Conservation (phyloP, 768 basidiomycete genomes). For the Suillus variegatus region DNA sequence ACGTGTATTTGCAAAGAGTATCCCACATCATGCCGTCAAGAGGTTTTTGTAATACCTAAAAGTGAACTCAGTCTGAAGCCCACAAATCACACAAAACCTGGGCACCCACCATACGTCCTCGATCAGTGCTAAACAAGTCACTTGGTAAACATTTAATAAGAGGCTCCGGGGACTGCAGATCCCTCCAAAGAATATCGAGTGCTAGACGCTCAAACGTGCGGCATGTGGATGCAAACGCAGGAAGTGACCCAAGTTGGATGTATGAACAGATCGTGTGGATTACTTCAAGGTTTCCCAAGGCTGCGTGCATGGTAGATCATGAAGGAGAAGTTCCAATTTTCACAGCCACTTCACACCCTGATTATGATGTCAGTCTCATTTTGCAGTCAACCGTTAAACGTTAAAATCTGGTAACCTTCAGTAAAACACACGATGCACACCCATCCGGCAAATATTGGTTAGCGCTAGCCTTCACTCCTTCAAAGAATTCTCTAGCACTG, state of each 20-base stretch:
- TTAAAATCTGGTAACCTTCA: no score
- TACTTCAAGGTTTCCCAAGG: neutral
- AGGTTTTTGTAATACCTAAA: neutral
- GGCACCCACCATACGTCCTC: neutral
- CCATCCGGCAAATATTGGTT: no score
- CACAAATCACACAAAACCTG: neutral
- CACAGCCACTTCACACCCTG: no score
- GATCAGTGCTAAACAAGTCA: neutral
- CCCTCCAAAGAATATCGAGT: conserved; percentile 26
- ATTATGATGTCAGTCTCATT: no score
- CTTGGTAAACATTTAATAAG: conserved; percentile 13
- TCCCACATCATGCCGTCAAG: no score
- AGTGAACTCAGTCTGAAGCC: neutral
- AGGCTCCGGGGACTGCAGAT: conserved; percentile 23
- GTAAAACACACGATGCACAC: no score
- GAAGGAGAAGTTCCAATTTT: neutral
- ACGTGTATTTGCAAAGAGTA: no score
- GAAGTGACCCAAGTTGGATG: conserved; percentile 13
- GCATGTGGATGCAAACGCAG: conserved; percentile 26
- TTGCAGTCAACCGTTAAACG: no score
- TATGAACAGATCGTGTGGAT: neutral
- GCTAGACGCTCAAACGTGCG: conserved; percentile 22
- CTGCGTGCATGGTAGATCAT: neutral
- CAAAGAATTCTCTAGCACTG: no score
- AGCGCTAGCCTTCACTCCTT: no score